Evolutionary conservation across 2,329 filamentous ascomycete genomes (phyloP).

Genomic region (Epichloe sylvatica): DNA sequence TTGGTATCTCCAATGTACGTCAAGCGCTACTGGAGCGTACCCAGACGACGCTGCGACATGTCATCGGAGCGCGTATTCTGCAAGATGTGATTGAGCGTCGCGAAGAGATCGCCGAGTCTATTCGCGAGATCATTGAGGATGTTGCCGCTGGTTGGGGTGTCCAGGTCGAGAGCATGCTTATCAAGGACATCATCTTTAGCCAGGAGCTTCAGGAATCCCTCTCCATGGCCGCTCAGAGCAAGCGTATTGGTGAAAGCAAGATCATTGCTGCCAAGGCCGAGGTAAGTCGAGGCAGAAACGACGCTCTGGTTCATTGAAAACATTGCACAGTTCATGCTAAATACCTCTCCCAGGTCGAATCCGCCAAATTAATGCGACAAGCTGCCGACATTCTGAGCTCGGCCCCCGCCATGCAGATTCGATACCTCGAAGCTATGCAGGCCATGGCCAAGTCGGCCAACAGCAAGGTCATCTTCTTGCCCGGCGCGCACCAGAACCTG

Average conservation of each 20-base stretch:
- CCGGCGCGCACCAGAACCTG: slow-evolving; percentile 46
- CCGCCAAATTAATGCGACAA: slow-evolving; percentile 83
- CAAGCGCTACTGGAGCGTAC: slow-evolving; percentile 96
- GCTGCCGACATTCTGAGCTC: slow-evolving; percentile 86
- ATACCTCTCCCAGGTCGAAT: slow-evolving; percentile 49
- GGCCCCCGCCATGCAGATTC: slow-evolving; percentile 94
- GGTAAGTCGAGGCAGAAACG: slow-evolving; percentile 17
- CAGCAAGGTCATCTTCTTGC: slow-evolving; percentile 76
- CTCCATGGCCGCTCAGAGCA: slow-evolving; percentile 96
- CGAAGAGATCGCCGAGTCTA: slow-evolving; percentile 90
- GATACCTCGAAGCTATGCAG: slow-evolving; percentile 97
- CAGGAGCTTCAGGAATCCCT: slow-evolving; percentile 90
- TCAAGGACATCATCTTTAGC: slow-evolving; percentile 98
- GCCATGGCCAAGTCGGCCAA: slow-evolving; percentile 92
- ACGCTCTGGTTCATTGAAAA: not conserved
- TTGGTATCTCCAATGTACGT: slow-evolving; percentile 86
- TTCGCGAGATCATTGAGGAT: slow-evolving; percentile 94
- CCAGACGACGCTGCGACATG: slow-evolving; percentile 92
- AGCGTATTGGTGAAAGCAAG: slow-evolving; percentile 96
- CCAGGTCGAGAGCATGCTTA: slow-evolving; percentile 92
- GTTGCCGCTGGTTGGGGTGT: slow-evolving; percentile 91
- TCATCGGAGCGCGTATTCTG: slow-evolving; percentile 85
- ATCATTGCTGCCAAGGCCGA: slow-evolving; percentile 95
- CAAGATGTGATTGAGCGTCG: slow-evolving; percentile 98
- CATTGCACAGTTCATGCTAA: not conserved